Conservation (phyloP, 1,139 yeast genomes). For the Arxiozyma bovina region DNA sequence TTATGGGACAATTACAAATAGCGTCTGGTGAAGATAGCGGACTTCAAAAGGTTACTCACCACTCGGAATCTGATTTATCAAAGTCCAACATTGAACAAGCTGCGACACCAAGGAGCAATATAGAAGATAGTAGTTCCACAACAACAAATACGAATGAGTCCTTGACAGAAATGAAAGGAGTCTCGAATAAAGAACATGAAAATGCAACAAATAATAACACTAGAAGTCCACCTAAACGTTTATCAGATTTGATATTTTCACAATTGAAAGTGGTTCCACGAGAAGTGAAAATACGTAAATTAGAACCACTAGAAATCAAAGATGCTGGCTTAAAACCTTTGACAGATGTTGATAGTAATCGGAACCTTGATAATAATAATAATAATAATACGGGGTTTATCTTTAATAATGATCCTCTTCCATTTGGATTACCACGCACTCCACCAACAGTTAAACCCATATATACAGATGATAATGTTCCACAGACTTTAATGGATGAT, state of each 20-base stretch:
- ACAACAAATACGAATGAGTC: too few relatives aligned
- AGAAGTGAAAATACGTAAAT: constrained; percentile 11
- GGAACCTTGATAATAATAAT: background rate
- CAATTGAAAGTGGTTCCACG: constrained; percentile 6
- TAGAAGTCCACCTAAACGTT: constrained; percentile 1
- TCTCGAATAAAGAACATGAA: background rate
- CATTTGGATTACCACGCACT: background rate
- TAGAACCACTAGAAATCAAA: constrained; percentile 10
- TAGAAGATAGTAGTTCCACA: background rate
- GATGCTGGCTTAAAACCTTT: constrained; percentile 1
- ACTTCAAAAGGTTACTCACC: background rate
- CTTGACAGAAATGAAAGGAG: background rate
- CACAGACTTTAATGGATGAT: background rate
- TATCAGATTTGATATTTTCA: constrained; percentile 13
- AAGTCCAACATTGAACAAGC: background rate
- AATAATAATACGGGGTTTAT: background rate
- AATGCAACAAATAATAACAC: background rate
- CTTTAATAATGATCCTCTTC: background rate
- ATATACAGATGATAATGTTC: background rate
- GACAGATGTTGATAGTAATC: background rate
- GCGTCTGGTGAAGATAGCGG: background rate
- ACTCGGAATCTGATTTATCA: background rate
- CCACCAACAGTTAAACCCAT: background rate
- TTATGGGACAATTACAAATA: constrained; percentile 2
- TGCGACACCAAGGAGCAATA: background rate